phyloP scores from a whole-genome alignment of 1,284 basidiomycete species.

The Cystobasidium slooffiae region DNA sequence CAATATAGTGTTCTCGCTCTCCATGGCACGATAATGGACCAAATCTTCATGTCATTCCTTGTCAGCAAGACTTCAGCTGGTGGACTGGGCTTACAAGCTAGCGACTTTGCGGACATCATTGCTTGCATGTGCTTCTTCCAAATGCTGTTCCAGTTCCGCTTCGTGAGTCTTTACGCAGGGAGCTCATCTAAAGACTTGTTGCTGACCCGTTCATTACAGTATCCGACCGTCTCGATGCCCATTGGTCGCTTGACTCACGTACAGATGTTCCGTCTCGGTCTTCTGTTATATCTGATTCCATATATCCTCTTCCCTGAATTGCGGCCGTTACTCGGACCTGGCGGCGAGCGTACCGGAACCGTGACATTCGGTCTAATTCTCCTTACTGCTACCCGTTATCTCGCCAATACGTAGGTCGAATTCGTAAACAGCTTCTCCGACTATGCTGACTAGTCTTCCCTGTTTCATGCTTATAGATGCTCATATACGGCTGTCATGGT shows the following conservation, averaged over 20 bases:
- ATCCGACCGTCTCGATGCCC: conserved; percentile 51
- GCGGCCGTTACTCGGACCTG: conserved; percentile 47
- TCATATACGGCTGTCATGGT: conserved; percentile 52
- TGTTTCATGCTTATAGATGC: conserved; percentile 28
- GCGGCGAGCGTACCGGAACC: conserved; percentile 42
- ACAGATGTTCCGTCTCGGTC: conserved; percentile 50
- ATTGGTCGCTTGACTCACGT: conserved; percentile 50
- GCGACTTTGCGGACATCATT: conserved; percentile 48
- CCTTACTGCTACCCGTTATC: conserved; percentile 49
- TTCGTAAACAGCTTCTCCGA: neutral
- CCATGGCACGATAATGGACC: conserved; percentile 50
- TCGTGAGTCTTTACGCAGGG: conserved; percentile 19
- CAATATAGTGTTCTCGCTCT: conserved; percentile 49
- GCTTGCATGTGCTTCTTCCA: conserved; percentile 52
- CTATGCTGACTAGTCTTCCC: neutral
- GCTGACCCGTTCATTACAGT: conserved; percentile 28
- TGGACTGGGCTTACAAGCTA: conserved; percentile 49
- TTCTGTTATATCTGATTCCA: conserved; percentile 50
- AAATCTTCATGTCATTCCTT: conserved; percentile 49
- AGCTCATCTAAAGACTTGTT: too few species aligned
- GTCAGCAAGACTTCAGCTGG: conserved; percentile 22
- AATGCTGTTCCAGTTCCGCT: conserved; percentile 52
- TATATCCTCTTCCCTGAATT: conserved; percentile 50
- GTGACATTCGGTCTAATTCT: conserved; percentile 52
- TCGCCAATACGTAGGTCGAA: conserved; percentile 48